These are phyloP conservation scores for Pleurostoma richardsiae DNA, from an alignment of 2,329 filamentous ascomycete genomes.

Conservation along the genomic window DNA sequence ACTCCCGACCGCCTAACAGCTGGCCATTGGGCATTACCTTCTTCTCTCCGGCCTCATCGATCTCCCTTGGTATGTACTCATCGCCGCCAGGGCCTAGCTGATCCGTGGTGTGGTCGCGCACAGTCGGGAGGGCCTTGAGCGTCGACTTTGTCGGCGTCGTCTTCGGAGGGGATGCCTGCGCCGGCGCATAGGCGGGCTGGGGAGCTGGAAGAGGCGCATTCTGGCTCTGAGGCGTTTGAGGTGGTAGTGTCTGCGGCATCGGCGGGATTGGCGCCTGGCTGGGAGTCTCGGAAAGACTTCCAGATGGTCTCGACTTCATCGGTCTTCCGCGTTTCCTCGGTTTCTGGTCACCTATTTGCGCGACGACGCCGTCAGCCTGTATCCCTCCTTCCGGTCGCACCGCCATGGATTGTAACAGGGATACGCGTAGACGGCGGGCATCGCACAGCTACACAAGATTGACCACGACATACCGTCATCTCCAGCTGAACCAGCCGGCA, in stretches of 20 bases:
- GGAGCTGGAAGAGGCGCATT: conserved; percentile 20
- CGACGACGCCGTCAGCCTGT: conserved; percentile 21
- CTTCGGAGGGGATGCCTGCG: conserved; percentile 65
- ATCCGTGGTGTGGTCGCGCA: conserved; percentile 94
- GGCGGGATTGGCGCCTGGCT: conserved; percentile 44
- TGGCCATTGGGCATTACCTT: conserved; percentile 85
- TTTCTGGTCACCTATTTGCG: conserved; percentile 38
- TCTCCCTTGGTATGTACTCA: conserved; percentile 91
- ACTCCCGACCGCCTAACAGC: conserved; percentile 76
- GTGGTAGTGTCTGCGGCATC: conserved; percentile 26
- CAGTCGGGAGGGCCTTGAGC: conserved; percentile 90
- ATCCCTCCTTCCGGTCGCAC: conserved; percentile 25
- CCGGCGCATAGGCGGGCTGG: conserved; percentile 26
- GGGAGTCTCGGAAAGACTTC: conserved; percentile 51
- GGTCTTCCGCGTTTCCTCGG: conserved; percentile 56
- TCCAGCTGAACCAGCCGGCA: conserved; percentile 51
- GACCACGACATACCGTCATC: conserved; percentile 66
- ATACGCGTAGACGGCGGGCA: conserved; percentile 20
- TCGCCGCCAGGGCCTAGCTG: conserved; percentile 85
- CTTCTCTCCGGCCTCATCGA: conserved; percentile 87
- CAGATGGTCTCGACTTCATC: conserved; percentile 53
- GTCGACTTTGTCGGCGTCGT: conserved; percentile 77
- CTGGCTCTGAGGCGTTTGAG: conserved; percentile 18
- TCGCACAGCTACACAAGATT: conserved; percentile 27
- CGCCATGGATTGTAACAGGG: conserved; percentile 23